A percentile compares a stretch with the other conserved stretches of the same genome.
Evolutionary conservation across 2,329 filamentous ascomycete species (phyloP).

Genomic region (Aspergillus arachidicola): DNA sequence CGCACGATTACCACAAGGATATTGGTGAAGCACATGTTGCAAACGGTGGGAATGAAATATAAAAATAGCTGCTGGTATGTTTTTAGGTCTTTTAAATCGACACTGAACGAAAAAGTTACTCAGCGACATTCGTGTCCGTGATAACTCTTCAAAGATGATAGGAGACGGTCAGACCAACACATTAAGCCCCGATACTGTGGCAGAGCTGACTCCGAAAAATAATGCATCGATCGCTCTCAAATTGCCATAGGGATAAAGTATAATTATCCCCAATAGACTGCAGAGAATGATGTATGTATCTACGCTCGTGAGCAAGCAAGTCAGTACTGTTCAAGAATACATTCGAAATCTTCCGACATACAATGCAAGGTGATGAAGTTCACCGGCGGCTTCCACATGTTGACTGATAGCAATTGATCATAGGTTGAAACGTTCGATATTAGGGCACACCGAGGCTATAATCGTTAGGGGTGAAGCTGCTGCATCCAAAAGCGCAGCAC

Average conservation of each 20-base stretch:
- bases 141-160: neutral
- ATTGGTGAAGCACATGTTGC: slow-evolving; percentile 55
- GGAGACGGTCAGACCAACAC: slow-evolving; percentile 40
- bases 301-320: slow-evolving; percentile 17
- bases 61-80: slow-evolving; percentile 56
- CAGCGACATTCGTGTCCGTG: neutral
- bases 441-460: neutral
- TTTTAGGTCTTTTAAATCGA: slow-evolving; percentile 54
- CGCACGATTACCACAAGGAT: slow-evolving; percentile 52
- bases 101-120: slow-evolving; percentile 32
- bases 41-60: slow-evolving; percentile 54
- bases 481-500: neutral
- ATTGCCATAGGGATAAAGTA: slow-evolving; percentile 46
- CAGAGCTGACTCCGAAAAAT: slow-evolving; percentile 54
- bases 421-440: neutral
- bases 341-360: slow-evolving; percentile 16
- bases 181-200: slow-evolving; percentile 56
- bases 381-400: slow-evolving; percentile 28
- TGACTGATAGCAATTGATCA: neutral
- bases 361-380: slow-evolving; percentile 36
- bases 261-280: slow-evolving; percentile 37
- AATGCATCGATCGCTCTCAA: slow-evolving; percentile 50
- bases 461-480: neutral
- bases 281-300: slow-evolving; percentile 46
- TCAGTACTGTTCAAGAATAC: neutral